These are phyloP conservation scores for Melaleuca quinquenervia DNA, from an alignment of 345 rosid genomes.

Conservation along the genomic window DNA sequence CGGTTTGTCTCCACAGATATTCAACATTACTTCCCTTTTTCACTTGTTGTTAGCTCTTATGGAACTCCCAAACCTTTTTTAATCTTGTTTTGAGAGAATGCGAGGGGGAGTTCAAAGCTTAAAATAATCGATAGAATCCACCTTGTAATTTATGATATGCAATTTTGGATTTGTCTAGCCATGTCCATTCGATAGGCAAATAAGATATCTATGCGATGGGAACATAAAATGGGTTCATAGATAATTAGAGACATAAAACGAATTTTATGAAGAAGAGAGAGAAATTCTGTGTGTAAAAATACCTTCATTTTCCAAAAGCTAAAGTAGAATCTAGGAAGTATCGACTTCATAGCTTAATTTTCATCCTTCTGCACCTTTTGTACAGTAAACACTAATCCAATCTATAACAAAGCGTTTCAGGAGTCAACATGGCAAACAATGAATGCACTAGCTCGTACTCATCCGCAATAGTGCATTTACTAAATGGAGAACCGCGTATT, in stretches of 20 bases:
- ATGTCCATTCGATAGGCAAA: neutral
- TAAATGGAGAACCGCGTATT: neutral
- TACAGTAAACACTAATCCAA: neutral
- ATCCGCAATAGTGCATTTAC: neutral
- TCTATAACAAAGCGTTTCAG: neutral
- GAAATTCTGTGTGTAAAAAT: neutral
- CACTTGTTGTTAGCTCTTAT: neutral
- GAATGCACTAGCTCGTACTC: neutral
- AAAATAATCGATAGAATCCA: neutral
- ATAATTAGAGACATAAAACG: neutral
- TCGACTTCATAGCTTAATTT: neutral
- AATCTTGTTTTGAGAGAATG: neutral
- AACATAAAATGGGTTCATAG: neutral
- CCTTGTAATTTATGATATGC: neutral
- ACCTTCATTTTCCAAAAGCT: neutral
- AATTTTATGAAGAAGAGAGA: neutral
- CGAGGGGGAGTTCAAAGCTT: neutral
- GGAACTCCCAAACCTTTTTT: neutral
- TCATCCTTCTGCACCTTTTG: neutral
- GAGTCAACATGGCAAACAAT: neutral
- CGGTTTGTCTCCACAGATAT: neutral
- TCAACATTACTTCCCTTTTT: neutral
- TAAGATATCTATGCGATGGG: neutral
- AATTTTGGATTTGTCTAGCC: neutral
- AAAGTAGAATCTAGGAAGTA: neutral